phyloP scores from a whole-genome alignment of 139 green algal species.

The Chlamydomonas urium region DNA sequence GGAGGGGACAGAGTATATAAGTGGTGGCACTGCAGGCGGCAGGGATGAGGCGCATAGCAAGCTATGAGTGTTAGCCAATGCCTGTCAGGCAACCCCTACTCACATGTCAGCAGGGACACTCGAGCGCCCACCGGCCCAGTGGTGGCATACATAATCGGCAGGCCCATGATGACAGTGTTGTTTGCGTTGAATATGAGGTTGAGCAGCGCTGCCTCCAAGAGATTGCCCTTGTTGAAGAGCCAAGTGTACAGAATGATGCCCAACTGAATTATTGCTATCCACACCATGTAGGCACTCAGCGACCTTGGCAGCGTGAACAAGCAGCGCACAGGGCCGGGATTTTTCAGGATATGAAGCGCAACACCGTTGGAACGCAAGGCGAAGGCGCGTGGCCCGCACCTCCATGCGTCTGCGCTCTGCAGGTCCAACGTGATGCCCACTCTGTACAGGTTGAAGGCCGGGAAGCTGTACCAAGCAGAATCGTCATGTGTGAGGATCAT shows the following conservation, averaged over 20 bases:
- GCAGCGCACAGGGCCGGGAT: too few species aligned
- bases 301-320: too few species aligned
- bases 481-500: too few species aligned
- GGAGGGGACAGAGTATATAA: too few species aligned
- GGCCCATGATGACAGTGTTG: slow-evolving; percentile 36
- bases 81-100: neutral
- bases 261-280: slow-evolving; percentile 18
- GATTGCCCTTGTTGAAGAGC: slow-evolving; percentile 4
- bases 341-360: too few species aligned
- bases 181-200: slow-evolving; percentile 29
- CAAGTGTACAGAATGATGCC: slow-evolving; percentile 15
- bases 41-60: too few species aligned
- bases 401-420: slow-evolving; percentile 16
- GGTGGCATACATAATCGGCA: slow-evolving; percentile 36
- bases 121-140: slow-evolving; percentile 7
- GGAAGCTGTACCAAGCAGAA: slow-evolving; percentile 19
- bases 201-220: slow-evolving; percentile 21
- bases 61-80: neutral
- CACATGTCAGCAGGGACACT: slow-evolving; percentile 29
- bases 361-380: too few species aligned
- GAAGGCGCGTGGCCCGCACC: slow-evolving; percentile 2
- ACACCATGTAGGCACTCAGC: slow-evolving; percentile 24
- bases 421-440: slow-evolving; percentile 27
- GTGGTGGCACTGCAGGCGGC: too few species aligned
- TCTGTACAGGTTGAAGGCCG: slow-evolving; percentile 14